Evolutionary conservation across 768 basidiomycete species (phyloP).

Genomic region (Leccinum uliginosum): DNA sequence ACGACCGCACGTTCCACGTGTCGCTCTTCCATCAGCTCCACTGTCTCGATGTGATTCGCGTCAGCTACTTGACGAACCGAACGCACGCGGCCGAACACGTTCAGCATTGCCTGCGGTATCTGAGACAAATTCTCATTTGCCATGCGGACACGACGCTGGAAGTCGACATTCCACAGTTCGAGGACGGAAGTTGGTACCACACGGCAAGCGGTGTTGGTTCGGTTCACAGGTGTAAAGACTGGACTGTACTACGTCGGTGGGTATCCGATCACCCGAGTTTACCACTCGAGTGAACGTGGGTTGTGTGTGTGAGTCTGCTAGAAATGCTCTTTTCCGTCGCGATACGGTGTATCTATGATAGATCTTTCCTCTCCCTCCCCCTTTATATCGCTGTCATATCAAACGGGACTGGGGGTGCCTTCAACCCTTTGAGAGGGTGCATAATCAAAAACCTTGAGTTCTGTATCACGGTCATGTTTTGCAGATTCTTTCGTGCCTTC

Average conservation of each 20-base stretch:
- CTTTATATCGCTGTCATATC: background rate
- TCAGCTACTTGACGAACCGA: constrained; percentile 22
- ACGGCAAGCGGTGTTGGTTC: constrained; percentile 29
- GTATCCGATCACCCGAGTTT: constrained; percentile 27
- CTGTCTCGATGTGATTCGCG: constrained; percentile 38
- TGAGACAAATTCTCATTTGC: constrained; percentile 36
- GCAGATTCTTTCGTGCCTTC: constrained; percentile 12
- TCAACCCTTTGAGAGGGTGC: background rate
- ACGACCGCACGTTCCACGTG: constrained; percentile 30
- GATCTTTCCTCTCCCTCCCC: background rate
- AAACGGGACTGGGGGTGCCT: background rate
- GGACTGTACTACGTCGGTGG: constrained; percentile 28
- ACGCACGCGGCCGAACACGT: constrained; percentile 28
- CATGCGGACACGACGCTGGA: constrained; percentile 38
- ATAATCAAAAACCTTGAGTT: background rate
- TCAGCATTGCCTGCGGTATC: constrained; percentile 37
- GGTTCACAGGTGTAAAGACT: constrained; percentile 32
- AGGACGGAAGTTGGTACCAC: constrained; percentile 24
- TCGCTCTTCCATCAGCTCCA: constrained; percentile 49
- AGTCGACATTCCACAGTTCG: constrained; percentile 26
- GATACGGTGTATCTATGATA: background rate
- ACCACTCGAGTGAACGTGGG: constrained; percentile 16
- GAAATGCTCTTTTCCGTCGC: background rate
- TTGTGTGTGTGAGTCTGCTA: background rate
- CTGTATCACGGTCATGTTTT: background rate